Evolutionary conservation across 139 green algal species (phyloP), one percentile per base, ranked within the genome.

Genomic region (Chlorella sp.): DNA sequence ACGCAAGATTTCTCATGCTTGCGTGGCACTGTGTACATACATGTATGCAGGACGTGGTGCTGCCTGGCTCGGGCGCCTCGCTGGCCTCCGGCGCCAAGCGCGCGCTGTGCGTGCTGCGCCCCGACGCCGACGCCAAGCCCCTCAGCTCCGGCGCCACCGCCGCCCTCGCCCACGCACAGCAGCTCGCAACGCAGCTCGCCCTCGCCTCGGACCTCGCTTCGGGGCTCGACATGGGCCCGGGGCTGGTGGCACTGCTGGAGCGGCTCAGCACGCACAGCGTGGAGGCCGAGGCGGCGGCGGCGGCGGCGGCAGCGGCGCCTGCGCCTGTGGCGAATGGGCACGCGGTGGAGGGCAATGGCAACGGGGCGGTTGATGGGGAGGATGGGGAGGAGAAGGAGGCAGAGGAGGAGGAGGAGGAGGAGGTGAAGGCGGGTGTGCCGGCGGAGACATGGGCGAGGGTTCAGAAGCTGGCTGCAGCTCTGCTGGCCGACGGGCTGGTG

Each of bases 401-500:
- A 31, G 60, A 31, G 60, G 60, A 10, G 60, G 60, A 30, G 10
- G 42, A 17, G 42, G 42, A 55, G 10, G 17, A 55, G 42, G 17
- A 55, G 42, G 42, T 10, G 42, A 55, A 55, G 10, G 42, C 42
- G 42, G n/a, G n/a, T n/a, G 60, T 66, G 26, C 10, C 42, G 60
- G 10, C 60, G 14, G 60, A 34, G 60, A 22, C 14, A 14, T 66
- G 10, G 17, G 23, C 23, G 27, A 10, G 27, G 26, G 27, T 31
- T 10, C 60, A 20, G 26, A 20, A 30, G 23, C 60, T 66, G 26
- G 23, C 10, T 29, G 59, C 59, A 31, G 5, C n/a, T 60, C 72
- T 79, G 62, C 50, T 79, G 1, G 10, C 22, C 1, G 77, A 82
- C 32, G 77, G 77, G 4, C 62, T 82, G 61, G 77, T 82, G 72